A percentile compares a stretch with the other conserved stretches of the same genome.
These are phyloP conservation scores for Paecilomyces formosus DNA, from an alignment of 2,329 filamentous ascomycete genomes.

Conservation along the genomic window DNA sequence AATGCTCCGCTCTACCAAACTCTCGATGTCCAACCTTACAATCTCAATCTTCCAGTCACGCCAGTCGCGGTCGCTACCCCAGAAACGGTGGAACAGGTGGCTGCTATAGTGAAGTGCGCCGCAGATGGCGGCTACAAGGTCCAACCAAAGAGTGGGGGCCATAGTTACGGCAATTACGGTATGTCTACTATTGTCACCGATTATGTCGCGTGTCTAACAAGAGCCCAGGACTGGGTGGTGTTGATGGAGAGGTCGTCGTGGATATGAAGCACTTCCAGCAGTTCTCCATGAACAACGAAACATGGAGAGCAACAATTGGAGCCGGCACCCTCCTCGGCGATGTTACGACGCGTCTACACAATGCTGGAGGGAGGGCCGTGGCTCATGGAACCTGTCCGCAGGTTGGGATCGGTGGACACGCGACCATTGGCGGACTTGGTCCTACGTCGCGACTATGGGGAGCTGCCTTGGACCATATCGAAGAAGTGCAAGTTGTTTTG, in stretches of 20 bases:
- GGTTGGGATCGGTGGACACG: constrained; percentile 34
- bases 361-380: constrained; percentile 24
- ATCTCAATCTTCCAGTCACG: constrained; percentile 21
- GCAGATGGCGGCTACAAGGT: constrained; percentile 37
- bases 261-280: constrained; percentile 9
- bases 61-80: constrained; percentile 28
- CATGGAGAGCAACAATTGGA: constrained; percentile 27
- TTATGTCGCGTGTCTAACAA: neutral
- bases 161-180: constrained; percentile 48
- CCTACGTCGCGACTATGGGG: constrained; percentile 44
- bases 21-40: constrained; percentile 18
- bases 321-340: constrained; percentile 26
- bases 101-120: constrained; percentile 42
- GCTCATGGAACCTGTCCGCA: constrained; percentile 31
- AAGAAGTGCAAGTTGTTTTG: constrained; percentile 43
- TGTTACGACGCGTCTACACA: constrained; percentile 21
- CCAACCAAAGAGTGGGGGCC: constrained; percentile 46
- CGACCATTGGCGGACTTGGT: constrained; percentile 33
- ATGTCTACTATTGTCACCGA: constrained; percentile 7
- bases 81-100: constrained; percentile 32
- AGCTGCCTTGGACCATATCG: constrained; percentile 44
- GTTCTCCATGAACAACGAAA: constrained; percentile 23
- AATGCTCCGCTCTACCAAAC: constrained; percentile 5
- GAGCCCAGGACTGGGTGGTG: constrained; percentile 24
- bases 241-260: constrained; percentile 17